Base-by-base conservation (phyloP, 1,284 basidiomycete species). In the Apiotrichum mycotoxinovorans region DNA sequence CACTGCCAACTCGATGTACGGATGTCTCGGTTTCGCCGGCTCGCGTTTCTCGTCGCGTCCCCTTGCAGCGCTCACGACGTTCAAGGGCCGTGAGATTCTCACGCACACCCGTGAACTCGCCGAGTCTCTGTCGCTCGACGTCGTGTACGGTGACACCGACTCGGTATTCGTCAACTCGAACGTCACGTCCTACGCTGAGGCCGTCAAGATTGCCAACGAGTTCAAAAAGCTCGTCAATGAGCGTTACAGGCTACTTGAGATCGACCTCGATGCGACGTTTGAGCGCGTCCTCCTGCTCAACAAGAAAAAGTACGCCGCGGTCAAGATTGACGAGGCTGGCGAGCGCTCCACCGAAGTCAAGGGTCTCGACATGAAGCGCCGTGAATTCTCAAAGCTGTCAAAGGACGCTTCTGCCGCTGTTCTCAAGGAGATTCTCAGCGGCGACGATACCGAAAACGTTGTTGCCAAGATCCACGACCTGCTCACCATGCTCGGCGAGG, bases 1-100 rank as follows among this genome's bases (percentile, higher is more conserved):
- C 51, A 99, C 95, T 1, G 96, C 96, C 58, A 98, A 99, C 81
- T 95, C 91, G 81, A 99, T 99, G 95, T 99, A 98, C 76, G 96
- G 96, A 23, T 99, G 96, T 82, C 86, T 99, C 30, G 96, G 96
- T 53, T 98, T 98, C 74, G 91, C 95, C 71, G 90, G 94, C 64
- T 97, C 94, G 20, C 83, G 96, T 47, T 98, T 98, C 81, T 97
- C 94, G 66, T 96, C 95, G n/a, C 84, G 91, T 37, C 92, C 94
- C 0, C 84, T 99, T 17, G 96, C 96, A 9, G 92, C 95, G 43
- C 83, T 99, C 53, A 98, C 94, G 25, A 99, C 96, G 0, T 95
- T 87, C 83, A 98, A 97, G 77, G 96, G 96, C 67, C 87, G 96
- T 77, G 94, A 98, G 78, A 98, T 98, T 69, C 77, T 99, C 70